Percentiles rank a stretch among this genome's conserved stretches.
These are phyloP conservation scores for Ophiostoma ips DNA, from an alignment of 2,329 filamentous ascomycete genomes.

Conservation along the genomic window DNA sequence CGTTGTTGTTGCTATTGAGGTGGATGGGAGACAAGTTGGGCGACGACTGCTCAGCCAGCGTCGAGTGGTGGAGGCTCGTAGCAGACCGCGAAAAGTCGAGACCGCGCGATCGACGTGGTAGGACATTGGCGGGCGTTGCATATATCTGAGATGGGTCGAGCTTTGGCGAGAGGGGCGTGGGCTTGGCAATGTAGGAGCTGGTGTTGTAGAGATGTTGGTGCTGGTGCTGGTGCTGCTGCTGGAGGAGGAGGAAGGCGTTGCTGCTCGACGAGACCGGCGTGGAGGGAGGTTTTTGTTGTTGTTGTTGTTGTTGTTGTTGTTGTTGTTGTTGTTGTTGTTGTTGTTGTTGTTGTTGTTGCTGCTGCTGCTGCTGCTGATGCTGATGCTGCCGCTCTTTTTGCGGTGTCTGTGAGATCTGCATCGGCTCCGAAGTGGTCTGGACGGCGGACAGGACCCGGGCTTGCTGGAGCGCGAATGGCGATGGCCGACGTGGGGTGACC, in stretches of 20 bases:
- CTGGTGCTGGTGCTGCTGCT: conserved; percentile 10
- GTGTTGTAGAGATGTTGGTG: conserved; percentile 16
- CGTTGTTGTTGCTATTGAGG: conserved; percentile 17
- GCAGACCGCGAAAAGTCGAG: conserved; percentile 88
- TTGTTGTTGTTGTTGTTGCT: too few relatives aligned
- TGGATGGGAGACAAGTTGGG: conserved; percentile 82
- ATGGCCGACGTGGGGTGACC: conserved; percentile 48
- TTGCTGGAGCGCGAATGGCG: conserved; percentile 33
- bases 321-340: too few relatives aligned
- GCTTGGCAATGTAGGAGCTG: conserved; percentile 29
- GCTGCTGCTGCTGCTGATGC: not conserved
- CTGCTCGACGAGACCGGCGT: conserved; percentile 7
- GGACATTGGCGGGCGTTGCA: conserved; percentile 72
- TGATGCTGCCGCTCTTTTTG: conserved; percentile 19
- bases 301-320: too few relatives aligned
- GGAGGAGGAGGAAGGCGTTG: conserved; percentile 12
- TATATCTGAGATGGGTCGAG: conserved; percentile 75
- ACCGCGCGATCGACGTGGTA: conserved; percentile 78
- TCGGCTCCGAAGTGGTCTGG: conserved; percentile 34
- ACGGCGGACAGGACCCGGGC: conserved; percentile 46
- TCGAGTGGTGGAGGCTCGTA: conserved; percentile 91
- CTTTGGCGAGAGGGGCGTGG: conserved; percentile 69
- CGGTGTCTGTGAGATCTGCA: conserved; percentile 14
- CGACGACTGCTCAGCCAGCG: conserved; percentile 72
- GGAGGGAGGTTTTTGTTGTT: conserved; percentile 1